Conservation (phyloP, 2,329 filamentous ascomycete genomes). For the Dryadomyces quercus-mongolicae region DNA sequence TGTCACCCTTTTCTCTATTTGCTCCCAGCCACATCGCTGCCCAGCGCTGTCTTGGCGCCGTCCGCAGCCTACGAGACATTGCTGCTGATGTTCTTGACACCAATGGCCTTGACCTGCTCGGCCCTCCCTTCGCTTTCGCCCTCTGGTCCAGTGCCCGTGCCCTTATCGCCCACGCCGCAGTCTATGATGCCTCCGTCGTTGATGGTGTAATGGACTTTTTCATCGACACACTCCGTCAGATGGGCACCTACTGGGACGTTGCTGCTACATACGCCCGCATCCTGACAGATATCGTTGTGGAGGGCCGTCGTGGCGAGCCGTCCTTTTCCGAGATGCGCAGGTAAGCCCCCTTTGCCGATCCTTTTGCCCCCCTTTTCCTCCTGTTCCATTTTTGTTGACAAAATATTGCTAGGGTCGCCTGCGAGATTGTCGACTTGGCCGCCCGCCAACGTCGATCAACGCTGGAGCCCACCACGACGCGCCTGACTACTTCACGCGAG, state of each 20-base stretch:
- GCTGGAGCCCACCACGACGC: conserved; percentile 45
- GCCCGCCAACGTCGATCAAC: conserved; percentile 57
- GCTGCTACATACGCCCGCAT: conserved; percentile 71
- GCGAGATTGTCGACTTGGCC: conserved; percentile 80
- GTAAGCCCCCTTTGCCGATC: background rate
- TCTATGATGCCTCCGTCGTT: conserved; percentile 27
- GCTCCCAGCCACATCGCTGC: conserved; percentile 76
- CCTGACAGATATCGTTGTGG: conserved; percentile 59
- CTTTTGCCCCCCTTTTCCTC: background rate
- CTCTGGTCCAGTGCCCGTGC: conserved; percentile 84
- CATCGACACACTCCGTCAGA: conserved; percentile 66
- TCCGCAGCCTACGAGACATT: conserved; percentile 69
- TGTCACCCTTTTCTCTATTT: conserved; percentile 61
- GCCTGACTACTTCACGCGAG: conserved; percentile 65
- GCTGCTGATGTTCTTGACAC: conserved; percentile 68
- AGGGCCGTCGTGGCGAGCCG: background rate
- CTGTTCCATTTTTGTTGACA: background rate
- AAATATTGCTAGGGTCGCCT: conserved; percentile 48
- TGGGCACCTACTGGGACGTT: conserved; percentile 78
- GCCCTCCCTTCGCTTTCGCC: conserved; percentile 82
- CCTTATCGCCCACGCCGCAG: conserved; percentile 75
- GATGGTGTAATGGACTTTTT: conserved; percentile 68
- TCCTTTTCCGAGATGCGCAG: background rate
- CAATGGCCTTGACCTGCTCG: conserved; percentile 64
- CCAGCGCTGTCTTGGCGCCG: conserved; percentile 70